phyloP scores from a whole-genome alignment of 2,329 filamentous ascomycete species.

The Esteya vermicola region DNA sequence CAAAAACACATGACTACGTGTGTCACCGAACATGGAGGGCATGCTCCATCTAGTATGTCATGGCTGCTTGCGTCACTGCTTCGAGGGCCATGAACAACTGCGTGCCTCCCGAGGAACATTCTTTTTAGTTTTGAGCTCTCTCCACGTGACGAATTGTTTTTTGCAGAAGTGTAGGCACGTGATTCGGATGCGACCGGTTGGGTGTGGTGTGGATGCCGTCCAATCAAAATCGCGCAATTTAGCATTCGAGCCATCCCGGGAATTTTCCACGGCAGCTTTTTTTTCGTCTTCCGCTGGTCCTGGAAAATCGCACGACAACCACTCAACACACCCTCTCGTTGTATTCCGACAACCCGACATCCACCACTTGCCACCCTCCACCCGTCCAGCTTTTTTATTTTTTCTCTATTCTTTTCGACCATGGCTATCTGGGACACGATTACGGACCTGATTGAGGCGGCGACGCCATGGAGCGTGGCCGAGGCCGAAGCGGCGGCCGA shows the following conservation, averaged over 20 bases:
- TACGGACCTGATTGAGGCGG: slow-evolving; percentile 49
- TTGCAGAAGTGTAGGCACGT: slow-evolving; percentile 5
- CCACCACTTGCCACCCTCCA: background rate
- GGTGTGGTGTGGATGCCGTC: background rate
- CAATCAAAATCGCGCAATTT: slow-evolving; percentile 13
- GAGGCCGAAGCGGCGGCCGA: slow-evolving; percentile 53
- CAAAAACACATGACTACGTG: too few species aligned
- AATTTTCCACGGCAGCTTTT: background rate
- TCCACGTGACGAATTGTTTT: too few species aligned
- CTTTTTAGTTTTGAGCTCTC: too few species aligned
- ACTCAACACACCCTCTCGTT: background rate
- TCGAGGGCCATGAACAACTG: too few species aligned
- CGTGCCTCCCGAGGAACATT: too few species aligned
- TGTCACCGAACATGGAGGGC: too few species aligned
- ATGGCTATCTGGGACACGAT: slow-evolving; percentile 57
- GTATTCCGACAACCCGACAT: background rate
- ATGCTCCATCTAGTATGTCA: too few species aligned
- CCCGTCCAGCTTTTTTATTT: background rate
- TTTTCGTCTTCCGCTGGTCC: background rate
- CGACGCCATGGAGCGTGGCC: slow-evolving; percentile 48
- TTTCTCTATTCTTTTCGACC: slow-evolving; percentile 10
- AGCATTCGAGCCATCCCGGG: slow-evolving; percentile 4
- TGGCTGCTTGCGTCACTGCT: too few species aligned
- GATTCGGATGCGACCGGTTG: slow-evolving; percentile 10
- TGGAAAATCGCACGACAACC: slow-evolving; percentile 1